These are phyloP conservation scores for Leccinum rimulosum DNA, from an alignment of 768 basidiomycete genomes.

Conservation along the genomic window DNA sequence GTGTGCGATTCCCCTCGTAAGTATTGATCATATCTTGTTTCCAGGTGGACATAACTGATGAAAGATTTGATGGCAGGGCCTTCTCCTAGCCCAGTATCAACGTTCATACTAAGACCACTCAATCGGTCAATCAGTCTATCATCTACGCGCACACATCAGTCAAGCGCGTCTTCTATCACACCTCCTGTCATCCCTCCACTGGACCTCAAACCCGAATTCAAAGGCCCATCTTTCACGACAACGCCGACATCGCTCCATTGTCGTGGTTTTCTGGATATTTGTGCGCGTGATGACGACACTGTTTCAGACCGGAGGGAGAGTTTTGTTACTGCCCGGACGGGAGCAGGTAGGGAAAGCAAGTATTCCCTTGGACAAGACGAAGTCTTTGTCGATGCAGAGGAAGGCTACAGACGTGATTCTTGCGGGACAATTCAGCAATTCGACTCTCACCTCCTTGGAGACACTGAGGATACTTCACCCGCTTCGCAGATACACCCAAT, in stretches of 20 bases:
- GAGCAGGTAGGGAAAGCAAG: slow-evolving; percentile 27
- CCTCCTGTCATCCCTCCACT: slow-evolving; percentile 57
- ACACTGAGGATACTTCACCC: slow-evolving; percentile 5
- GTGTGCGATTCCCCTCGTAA: slow-evolving; percentile 39
- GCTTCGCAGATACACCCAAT: neutral
- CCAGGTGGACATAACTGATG: slow-evolving; percentile 4
- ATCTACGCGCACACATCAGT: slow-evolving; percentile 58
- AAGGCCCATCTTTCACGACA: slow-evolving; percentile 29
- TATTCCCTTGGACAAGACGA: slow-evolving; percentile 30
- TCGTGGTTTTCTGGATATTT: slow-evolving; percentile 23
- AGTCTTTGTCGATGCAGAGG: slow-evolving; percentile 29
- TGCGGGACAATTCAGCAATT: slow-evolving; percentile 23
- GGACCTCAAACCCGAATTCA: slow-evolving; percentile 56
- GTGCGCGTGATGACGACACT: slow-evolving; percentile 37
- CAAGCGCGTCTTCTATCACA: slow-evolving; percentile 37
- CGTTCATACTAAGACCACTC: slow-evolving; percentile 62
- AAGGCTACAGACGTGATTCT: slow-evolving; percentile 22
- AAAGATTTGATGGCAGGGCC: slow-evolving; percentile 35
- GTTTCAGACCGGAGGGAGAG: slow-evolving; percentile 55
- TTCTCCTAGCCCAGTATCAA: slow-evolving; percentile 41
- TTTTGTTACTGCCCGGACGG: slow-evolving; percentile 48
- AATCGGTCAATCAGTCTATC: slow-evolving; percentile 65
- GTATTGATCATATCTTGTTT: slow-evolving; percentile 19
- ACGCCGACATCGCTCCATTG: slow-evolving; percentile 28
- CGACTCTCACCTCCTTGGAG: slow-evolving; percentile 19